Conservation (phyloP, 2,329 filamentous ascomycete species). For the Pseudogymnoascus sp. region DNA sequence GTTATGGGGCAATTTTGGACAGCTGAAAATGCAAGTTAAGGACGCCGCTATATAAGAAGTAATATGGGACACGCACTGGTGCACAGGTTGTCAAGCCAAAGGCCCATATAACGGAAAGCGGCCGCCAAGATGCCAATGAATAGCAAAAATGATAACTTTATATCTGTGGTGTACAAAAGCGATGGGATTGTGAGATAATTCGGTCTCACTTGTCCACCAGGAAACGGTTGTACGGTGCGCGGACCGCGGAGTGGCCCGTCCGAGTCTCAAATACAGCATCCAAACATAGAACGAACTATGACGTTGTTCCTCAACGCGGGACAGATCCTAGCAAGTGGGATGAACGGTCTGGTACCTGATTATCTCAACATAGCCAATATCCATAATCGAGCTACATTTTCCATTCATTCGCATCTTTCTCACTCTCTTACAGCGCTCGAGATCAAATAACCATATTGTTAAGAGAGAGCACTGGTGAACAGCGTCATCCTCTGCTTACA, state of each 20-base stretch:
- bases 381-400: background rate
- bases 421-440: background rate
- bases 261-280: background rate
- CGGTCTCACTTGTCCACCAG: background rate
- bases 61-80: background rate
- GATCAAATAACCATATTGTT: background rate
- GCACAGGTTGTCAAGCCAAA: constrained; percentile 1
- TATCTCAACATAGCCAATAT: constrained; percentile 7
- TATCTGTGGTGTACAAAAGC: background rate
- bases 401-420: background rate
- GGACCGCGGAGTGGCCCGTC: background rate
- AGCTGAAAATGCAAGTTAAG: background rate
- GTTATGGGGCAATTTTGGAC: background rate
- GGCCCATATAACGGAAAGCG: background rate
- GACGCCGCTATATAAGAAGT: background rate
- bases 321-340: background rate
- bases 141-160: background rate
- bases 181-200: background rate
- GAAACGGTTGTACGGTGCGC: background rate
- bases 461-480: background rate
- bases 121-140: background rate
- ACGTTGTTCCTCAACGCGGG: constrained; percentile 2
- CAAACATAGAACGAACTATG: constrained; percentile 9
- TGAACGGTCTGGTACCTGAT: background rate
- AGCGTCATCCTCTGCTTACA: constrained; percentile 6